phyloP scores from a whole-genome alignment of 148 eudicot species.

The Bassia scoparia region DNA sequence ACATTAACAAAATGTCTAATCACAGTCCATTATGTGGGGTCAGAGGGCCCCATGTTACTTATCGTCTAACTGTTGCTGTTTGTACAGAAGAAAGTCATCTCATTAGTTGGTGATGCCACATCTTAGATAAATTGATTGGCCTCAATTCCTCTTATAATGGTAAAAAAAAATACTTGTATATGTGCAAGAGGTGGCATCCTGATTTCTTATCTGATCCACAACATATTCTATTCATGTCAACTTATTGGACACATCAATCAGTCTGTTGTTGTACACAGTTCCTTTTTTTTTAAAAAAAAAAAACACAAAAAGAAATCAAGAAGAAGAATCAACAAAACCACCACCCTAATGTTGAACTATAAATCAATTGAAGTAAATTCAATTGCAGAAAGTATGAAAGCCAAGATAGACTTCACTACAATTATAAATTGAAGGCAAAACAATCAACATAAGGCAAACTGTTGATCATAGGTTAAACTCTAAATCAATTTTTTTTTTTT shows the following conservation, averaged over 20 bases:
- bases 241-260: background rate
- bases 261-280: background rate
- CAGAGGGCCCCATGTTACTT: constrained; percentile 41
- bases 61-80: constrained; percentile 46
- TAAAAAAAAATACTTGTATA: background rate
- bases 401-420: too few species aligned
- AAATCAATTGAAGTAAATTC: background rate
- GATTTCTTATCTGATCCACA: constrained; percentile 17
- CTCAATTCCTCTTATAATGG: constrained; percentile 7
- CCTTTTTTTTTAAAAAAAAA: background rate
- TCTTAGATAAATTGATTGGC: constrained; percentile 18
- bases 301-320: background rate
- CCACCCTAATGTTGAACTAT: background rate
- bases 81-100: constrained; percentile 28
- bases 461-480: too few species aligned
- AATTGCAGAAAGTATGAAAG: background rate
- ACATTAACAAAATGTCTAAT: constrained; percentile 29
- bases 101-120: constrained; percentile 27
- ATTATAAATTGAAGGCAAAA: too few species aligned
- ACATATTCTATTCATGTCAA: constrained; percentile 18
- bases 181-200: background rate
- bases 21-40: constrained; percentile 42
- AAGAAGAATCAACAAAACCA: background rate
- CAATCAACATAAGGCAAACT: too few species aligned
- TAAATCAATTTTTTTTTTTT: too few species aligned